Evolutionary conservation across 1,284 basidiomycete genomes (phyloP), one percentile per base, ranked within the genome.

Genomic region (Agroathelia rolfsii): DNA sequence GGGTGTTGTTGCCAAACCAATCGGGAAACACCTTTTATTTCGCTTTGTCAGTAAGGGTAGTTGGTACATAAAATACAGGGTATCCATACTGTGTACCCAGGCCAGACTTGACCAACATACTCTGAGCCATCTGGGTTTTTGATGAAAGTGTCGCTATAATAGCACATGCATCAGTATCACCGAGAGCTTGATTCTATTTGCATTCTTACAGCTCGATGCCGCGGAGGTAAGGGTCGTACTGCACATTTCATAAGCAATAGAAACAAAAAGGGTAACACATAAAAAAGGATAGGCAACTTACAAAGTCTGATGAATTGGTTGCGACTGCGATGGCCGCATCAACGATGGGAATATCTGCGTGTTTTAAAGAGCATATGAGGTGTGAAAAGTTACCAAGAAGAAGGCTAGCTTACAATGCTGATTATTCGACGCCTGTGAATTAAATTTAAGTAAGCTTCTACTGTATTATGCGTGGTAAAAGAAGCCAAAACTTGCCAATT

Each of bases 21-120:
- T 84, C 79, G 0, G 76, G 74, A 52, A 76, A 80, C 9, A 59
- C 63, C 66, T 66, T n/a, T n/a, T n/a, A n/a, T n/a, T n/a, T n/a
- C n/a, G n/a, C n/a, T n/a, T n/a, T n/a, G n/a, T n/a, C n/a, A n/a
- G n/a, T n/a, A n/a, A n/a, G n/a, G n/a, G n/a, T n/a, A n/a, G n/a
- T n/a, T n/a, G n/a, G n/a, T n/a, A n/a, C n/a, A n/a, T n/a, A n/a
- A n/a, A n/a, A n/a, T n/a, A n/a, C n/a, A n/a, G n/a, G n/a, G n/a
- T n/a, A n/a, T n/a, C 42, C 55, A 10, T 21, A 66, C 67, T 1
- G 65, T 62, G 36, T 63, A 66, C 10, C 72, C 70, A 6, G 69
- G 68, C 67, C 69, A 73, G 11, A 82, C 76, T 53, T 74, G 66
- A 5, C 81, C 80, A 6, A 82, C 49, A 49, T 81, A 81, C 41